Conservation (phyloP, 2,329 filamentous ascomycete genomes). For the Beauveria pseudobassiana region DNA sequence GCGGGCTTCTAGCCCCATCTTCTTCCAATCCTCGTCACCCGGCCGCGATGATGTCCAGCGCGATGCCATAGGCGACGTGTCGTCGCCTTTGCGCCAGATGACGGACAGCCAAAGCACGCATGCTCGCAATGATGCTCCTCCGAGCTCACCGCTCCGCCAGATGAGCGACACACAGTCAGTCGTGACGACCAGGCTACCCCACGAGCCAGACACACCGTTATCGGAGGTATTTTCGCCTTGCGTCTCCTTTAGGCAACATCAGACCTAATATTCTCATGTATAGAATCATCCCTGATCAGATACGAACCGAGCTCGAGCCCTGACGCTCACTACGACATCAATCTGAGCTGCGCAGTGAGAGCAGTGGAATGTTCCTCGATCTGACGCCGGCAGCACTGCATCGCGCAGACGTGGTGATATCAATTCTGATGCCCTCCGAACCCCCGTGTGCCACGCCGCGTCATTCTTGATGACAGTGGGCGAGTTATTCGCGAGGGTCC, state of each 20-base stretch:
- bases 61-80: constrained; percentile 31
- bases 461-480: constrained; percentile 53
- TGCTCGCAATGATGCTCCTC: constrained; percentile 26
- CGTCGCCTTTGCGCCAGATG: constrained; percentile 50
- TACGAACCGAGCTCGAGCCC: constrained; percentile 89
- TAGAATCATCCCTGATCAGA: constrained; percentile 87
- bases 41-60: constrained; percentile 21
- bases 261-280: constrained; percentile 10
- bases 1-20: constrained; percentile 72
- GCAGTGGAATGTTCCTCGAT: constrained; percentile 79
- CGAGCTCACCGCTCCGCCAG: constrained; percentile 54
- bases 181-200: constrained; percentile 57
- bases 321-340: constrained; percentile 53
- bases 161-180: constrained; percentile 50
- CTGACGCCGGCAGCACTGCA: constrained; percentile 48
- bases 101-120: constrained; percentile 47
- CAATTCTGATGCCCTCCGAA: constrained; percentile 65
- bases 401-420: constrained; percentile 69
- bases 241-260: background rate
- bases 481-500: constrained; percentile 49
- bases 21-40: constrained; percentile 54
- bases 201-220: constrained; percentile 51
- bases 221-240: constrained; percentile 50
- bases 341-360: constrained; percentile 71
- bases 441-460: constrained; percentile 45